phyloP scores from a whole-genome alignment of 305 asterid species.

The Fraxinus xanthoxyloides region DNA sequence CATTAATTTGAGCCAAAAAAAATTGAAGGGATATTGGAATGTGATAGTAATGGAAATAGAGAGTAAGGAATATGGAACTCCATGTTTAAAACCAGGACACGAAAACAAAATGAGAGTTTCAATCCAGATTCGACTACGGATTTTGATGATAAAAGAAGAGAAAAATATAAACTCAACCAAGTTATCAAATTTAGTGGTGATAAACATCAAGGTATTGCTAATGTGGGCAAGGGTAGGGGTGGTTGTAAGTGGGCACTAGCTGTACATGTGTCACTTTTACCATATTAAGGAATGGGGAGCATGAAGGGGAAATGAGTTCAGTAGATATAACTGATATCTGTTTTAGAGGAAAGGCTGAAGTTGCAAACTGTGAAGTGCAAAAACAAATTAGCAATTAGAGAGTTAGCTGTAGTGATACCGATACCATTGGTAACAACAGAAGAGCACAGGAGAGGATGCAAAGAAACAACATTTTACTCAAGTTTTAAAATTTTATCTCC shows the following conservation, averaged over 20 bases:
- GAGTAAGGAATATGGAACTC: not conserved
- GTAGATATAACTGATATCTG: not conserved
- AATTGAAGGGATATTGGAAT: not conserved
- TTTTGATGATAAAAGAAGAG: not conserved
- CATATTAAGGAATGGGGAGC: not conserved
- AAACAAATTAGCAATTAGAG: not conserved
- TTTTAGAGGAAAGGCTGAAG: not conserved
- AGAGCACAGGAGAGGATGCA: not conserved
- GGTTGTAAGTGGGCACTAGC: not conserved
- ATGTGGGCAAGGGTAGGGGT: not conserved
- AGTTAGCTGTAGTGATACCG: not conserved
- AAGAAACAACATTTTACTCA: not conserved
- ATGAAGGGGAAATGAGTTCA: not conserved
- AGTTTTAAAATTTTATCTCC: not conserved
- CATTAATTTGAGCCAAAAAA: not conserved
- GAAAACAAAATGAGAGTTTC: not conserved
- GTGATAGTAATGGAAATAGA: not conserved
- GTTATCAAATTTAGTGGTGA: not conserved
- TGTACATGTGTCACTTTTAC: not conserved
- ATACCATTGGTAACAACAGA: not conserved
- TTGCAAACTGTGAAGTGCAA: not conserved
- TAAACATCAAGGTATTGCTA: not conserved
- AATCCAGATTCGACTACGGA: not conserved
- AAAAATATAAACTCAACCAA: not conserved
- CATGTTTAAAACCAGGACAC: not conserved